A percentile compares a stretch with the other conserved stretches of the same genome.
phyloP scores from a whole-genome alignment of 2,329 filamentous ascomycete genomes.

The Fusarium ambrosium region DNA sequence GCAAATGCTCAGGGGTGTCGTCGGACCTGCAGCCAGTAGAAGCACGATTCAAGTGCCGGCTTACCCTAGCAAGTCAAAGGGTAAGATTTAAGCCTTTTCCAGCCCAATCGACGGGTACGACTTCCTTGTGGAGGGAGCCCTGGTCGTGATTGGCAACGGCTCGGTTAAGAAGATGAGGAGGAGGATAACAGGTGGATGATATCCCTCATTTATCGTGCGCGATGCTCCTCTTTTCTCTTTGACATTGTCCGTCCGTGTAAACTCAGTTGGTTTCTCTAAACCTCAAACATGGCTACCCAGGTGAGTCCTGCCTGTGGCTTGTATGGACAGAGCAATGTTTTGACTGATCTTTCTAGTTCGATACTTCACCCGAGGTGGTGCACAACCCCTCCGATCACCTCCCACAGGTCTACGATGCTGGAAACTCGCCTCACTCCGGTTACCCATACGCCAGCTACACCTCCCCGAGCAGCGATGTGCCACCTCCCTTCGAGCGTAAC shows the following conservation, averaged over 20 bases:
- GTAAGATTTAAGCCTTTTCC: neutral
- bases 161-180: neutral
- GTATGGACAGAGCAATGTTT: neutral
- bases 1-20: neutral
- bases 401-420: constrained; percentile 2
- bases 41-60: constrained; percentile 1
- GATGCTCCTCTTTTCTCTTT: constrained; percentile 2
- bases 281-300: neutral
- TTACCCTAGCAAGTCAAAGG: neutral
- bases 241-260: neutral
- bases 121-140: neutral
- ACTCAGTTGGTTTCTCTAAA: too few species aligned
- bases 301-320: neutral
- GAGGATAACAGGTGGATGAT: neutral
- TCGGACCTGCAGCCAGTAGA: neutral
- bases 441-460: neutral
- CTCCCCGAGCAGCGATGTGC: neutral
- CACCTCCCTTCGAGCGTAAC: neutral
- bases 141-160: neutral
- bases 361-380: constrained; percentile 12
- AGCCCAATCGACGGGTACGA: neutral
- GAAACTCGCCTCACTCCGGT: neutral
- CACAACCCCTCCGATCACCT: neutral
- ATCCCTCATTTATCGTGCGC: neutral
- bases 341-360: neutral